phyloP scores from a whole-genome alignment of 1,139 yeast genomes.

The Taiozyma sp. region DNA sequence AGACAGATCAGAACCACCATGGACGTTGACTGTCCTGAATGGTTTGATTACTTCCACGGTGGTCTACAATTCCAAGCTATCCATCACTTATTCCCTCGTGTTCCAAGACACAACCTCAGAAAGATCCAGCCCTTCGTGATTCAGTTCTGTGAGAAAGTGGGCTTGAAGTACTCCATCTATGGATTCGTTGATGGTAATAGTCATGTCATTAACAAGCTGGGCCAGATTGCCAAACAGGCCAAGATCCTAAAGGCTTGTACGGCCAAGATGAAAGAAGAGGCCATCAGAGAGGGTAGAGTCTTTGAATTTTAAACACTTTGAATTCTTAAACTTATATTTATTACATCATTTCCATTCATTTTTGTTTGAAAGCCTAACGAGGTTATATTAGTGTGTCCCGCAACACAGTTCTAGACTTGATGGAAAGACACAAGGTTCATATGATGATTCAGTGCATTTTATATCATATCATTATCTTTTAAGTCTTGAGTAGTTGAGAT shows the following conservation, averaged over 20 bases:
- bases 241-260: slow-evolving; percentile 65
- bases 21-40: slow-evolving; percentile 93
- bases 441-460: too few species aligned
- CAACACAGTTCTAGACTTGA: background rate
- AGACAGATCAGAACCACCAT: slow-evolving; percentile 85
- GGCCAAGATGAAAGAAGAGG: slow-evolving; percentile 39
- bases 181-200: slow-evolving; percentile 79
- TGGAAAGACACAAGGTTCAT: too few species aligned
- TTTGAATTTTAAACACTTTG: slow-evolving; percentile 3
- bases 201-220: slow-evolving; percentile 61
- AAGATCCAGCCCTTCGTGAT: slow-evolving; percentile 66
- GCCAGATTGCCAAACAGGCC: slow-evolving; percentile 78
- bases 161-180: slow-evolving; percentile 75
- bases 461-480: too few species aligned
- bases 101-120: slow-evolving; percentile 84
- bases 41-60: slow-evolving; percentile 90
- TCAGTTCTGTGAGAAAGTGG: slow-evolving; percentile 72
- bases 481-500: too few species aligned
- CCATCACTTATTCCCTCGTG: slow-evolving; percentile 83
- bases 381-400: background rate
- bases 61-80: slow-evolving; percentile 91
- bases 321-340: background rate
- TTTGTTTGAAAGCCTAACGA: background rate
- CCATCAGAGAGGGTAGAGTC: slow-evolving; percentile 18
- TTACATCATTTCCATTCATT: background rate